phyloP scores from a whole-genome alignment of 2,329 filamentous ascomycete genomes.

The Claviceps humidiphila region DNA sequence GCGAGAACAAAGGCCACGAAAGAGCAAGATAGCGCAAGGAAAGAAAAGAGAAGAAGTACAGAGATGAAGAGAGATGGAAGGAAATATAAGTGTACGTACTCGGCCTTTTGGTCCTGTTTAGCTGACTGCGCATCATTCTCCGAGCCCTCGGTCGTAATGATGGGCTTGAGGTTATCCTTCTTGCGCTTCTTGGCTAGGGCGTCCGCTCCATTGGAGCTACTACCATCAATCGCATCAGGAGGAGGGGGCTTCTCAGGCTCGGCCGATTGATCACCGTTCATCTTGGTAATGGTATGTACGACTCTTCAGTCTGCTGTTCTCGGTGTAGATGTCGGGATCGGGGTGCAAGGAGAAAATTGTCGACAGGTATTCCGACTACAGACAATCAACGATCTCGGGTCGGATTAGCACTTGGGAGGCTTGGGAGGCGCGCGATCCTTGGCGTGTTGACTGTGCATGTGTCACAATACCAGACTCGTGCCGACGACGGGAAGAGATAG shows the following conservation, averaged over 20 bases:
- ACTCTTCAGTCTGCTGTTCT: not conserved
- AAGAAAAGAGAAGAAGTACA: not conserved
- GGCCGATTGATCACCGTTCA: constrained; percentile 18
- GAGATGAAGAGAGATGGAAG: not conserved
- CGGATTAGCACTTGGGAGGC: not conserved
- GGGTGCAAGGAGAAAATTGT: not conserved
- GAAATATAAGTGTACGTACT: constrained; percentile 19
- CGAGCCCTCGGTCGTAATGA: constrained; percentile 51
- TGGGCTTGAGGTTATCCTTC: constrained; percentile 62
- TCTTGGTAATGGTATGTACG: constrained; percentile 6
- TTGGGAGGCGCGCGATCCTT: not conserved
- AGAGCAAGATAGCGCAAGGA: not conserved
- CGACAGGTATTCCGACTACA: not conserved
- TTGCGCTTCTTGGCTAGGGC: constrained; percentile 52
- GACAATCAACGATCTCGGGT: not conserved
- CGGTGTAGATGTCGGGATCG: not conserved
- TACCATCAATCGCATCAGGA: constrained; percentile 4
- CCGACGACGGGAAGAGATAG: not conserved
- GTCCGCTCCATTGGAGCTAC: constrained; percentile 17
- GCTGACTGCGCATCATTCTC: not conserved
- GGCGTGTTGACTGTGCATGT: not conserved
- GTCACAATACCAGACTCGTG: constrained; percentile 2
- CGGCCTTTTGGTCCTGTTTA: constrained; percentile 19
- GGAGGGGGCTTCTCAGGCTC: constrained; percentile 18
- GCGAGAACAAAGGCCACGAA: not conserved